A percentile compares a stretch with the other conserved stretches of the same genome.
Conservation (phyloP, 768 basidiomycete genomes). For the Leucosporidium scottii region DNA sequence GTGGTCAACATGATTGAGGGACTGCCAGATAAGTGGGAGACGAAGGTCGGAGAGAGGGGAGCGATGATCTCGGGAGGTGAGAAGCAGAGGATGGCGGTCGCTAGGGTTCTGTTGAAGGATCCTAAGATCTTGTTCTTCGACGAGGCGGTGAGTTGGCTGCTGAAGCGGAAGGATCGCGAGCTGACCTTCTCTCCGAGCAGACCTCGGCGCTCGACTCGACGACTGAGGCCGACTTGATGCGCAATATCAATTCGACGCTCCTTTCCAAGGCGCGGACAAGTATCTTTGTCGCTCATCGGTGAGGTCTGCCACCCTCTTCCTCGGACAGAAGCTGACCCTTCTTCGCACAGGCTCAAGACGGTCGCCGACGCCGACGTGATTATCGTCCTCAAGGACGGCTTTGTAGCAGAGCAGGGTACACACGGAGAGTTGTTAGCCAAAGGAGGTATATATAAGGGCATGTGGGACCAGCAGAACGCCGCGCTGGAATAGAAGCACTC, state of each 20-base stretch:
- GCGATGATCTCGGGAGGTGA: constrained; percentile 98
- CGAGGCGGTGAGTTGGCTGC: constrained; percentile 66
- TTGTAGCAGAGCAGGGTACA: constrained; percentile 85
- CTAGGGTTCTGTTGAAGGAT: constrained; percentile 84
- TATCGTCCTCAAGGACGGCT: constrained; percentile 85
- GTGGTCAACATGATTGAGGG: constrained; percentile 71
- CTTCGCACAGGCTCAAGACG: constrained; percentile 55
- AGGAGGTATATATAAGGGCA: constrained; percentile 44
- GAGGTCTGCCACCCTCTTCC: not conserved
- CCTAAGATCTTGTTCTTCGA: constrained; percentile 96
- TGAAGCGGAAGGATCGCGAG: not conserved
- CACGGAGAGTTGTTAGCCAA: constrained; percentile 73
- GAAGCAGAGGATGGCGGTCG: constrained; percentile 93
- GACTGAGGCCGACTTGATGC: constrained; percentile 91
- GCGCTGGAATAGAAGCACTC: constrained; percentile 5
- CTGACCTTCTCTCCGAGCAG: constrained; percentile 44
- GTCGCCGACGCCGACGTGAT: constrained; percentile 84
- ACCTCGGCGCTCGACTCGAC: constrained; percentile 93
- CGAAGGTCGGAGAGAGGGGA: constrained; percentile 91
- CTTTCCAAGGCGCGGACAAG: constrained; percentile 75
- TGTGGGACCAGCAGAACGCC: constrained; percentile 34
- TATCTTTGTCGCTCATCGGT: constrained; percentile 91
- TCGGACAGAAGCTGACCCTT: not conserved
- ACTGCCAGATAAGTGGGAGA: constrained; percentile 77
- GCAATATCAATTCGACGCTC: constrained; percentile 75